Base-by-base conservation (phyloP, 2,329 filamentous ascomycete species). In the Acephala macrosclerotiorum region DNA sequence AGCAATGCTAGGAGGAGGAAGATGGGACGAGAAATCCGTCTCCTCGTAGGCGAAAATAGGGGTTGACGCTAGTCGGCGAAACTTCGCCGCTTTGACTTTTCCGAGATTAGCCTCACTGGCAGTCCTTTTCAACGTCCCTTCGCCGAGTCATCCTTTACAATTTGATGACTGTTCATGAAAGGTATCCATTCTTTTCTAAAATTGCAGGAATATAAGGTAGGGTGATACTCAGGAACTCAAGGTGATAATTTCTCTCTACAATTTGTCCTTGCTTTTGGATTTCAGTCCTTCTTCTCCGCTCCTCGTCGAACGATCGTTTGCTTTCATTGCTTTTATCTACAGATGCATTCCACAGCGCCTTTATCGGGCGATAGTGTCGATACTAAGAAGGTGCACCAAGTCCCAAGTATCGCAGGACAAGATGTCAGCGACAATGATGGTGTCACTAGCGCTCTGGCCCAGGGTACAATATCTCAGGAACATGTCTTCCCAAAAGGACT, bases 21-120 rank as follows among this genome's bases (percentile, higher is more conserved):
- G 25, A 14, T 53, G 45, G 45, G 20, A 25, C 6, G n/a, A 29
- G 12, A n/a, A 29, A 29, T 1, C 7, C 14, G 8, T 4, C n/a
- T 53, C 20, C 25, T 33, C 49, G 49, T n/a, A n/a, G n/a, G n/a
- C n/a, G 25, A 53, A 33, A 53, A 53, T 29, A 53, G 49, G 49
- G 25, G 22, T 11, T 33, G 29, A 33, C 4, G 29, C 29, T 9
- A 33, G 29, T 53, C 49, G 49, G 22, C 49, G 25, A 53, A 33
- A 20, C 6, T 6, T 53, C 49, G 49, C 22, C 49, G 26, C 9
- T 53, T 53, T 53, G 22, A 16, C 18, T 29, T 53, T 53, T 18
- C 49, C 49, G 49, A 53, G 49, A 53, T 49, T 33, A 2, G 45
- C 22, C 4, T 22, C 38, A 3, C 38, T 42, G 38, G 4, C 12